These are phyloP conservation scores for Primulina huaijiensis DNA, from an alignment of 257 asterid species.

Conservation along the genomic window DNA sequence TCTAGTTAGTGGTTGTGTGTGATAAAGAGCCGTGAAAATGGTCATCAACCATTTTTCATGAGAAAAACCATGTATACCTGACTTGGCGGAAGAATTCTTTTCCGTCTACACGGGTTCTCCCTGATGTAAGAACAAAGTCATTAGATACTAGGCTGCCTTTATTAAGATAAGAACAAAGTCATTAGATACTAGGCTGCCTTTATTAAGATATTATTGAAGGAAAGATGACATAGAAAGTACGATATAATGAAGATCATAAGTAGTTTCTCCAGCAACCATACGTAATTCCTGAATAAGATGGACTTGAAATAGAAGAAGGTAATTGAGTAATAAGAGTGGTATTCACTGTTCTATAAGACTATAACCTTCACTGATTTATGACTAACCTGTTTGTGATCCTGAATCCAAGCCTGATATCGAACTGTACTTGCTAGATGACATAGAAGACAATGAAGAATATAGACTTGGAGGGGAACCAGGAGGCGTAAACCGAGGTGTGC, in stretches of 20 bases:
- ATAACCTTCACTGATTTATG: neutral
- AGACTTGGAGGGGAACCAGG: conserved; percentile 82
- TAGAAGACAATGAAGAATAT: conserved; percentile 60
- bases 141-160: neutral
- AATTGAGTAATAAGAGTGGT: neutral
- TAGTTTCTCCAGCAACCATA: neutral
- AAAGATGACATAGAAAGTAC: neutral
- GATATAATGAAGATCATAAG: neutral
- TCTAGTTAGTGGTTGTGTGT: neutral
- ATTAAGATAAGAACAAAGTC: neutral
- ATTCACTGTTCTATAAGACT: neutral
- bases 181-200: neutral
- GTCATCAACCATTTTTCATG: neutral
- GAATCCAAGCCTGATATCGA: conserved; percentile 75
- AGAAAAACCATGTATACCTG: conserved; percentile 51
- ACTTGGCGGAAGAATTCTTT: conserved; percentile 98
- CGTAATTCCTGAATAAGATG: neutral
- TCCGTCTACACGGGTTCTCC: conserved; percentile 89
- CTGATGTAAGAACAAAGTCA: conserved; percentile 31
- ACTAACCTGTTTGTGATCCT: conserved; percentile 74
- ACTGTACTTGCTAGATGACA: conserved; percentile 53
- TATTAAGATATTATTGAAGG: neutral
- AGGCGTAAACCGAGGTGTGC: conserved; percentile 82
- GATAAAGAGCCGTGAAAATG: neutral
- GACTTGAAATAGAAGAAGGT: neutral